Base-by-base conservation (phyloP, 495 filamentous ascomycete genomes). In the Massariosphaeria phaeospora region DNA sequence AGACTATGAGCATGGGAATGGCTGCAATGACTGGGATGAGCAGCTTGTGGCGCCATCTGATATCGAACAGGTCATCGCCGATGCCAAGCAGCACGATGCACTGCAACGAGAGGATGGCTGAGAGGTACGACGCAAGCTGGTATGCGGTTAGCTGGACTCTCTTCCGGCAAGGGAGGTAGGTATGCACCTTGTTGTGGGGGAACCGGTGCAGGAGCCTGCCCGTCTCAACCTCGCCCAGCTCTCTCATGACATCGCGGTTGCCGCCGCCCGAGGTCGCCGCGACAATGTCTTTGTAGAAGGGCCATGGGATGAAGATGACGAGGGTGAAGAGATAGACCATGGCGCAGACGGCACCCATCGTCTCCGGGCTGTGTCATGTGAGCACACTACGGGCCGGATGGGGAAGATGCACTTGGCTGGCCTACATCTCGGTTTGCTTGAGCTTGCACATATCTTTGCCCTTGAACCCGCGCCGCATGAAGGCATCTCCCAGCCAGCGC, bases 1-100 rank as follows among this genome's bases (percentile, higher is more conserved):
- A 99, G 51, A 99, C 88, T 45, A 95, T 85, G 3, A 99, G 84
- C 72, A 99, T 84, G 0, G 93, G 93, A 53, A 97, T 89, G 24
- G 90, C 81, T 30, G 90, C 89, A 64, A 99, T 88, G 13, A 88
- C 94, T 3, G 93, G 93, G 57, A 99, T 96, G 70, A 97, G 82
- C 65, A 97, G 82, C 71, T 99, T 99, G 75, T 99, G 94, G 44
- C 93, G 84, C 93, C 93, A 99, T 63, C 94, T 83, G 62, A 99
- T 94, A 69, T 99, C 93, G 71, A 99, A 95, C 12, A 96, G 79
- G 69, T 99, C 93, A 69, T 99, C 93, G 20, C 87, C 88, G 51
- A 97, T 85, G 29, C 93, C 93, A 34, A 99, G 86, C 34, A 96
- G 83, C 25, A 88, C 82, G 48, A 95, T 85, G 23, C 80, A 85